Percentiles rank a stretch among this genome's conserved stretches.
phyloP scores from a whole-genome alignment of 352 stramenopile species.

The Globisporangium cederbergense region DNA sequence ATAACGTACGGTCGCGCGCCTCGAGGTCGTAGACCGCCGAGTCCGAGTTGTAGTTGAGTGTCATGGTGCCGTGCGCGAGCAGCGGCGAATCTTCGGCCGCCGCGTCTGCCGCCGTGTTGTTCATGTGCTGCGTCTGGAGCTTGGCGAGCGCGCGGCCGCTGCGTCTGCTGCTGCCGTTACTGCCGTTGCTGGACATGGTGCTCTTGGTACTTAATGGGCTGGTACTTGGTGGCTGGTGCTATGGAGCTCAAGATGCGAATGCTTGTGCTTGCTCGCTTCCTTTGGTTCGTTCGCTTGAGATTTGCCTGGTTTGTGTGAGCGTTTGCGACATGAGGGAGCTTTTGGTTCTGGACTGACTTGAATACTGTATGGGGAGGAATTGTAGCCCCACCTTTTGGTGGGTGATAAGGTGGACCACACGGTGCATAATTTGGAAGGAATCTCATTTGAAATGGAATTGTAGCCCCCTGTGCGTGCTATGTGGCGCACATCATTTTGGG shows the following conservation, averaged over 20 bases:
- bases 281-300: neutral
- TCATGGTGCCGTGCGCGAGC: slow-evolving; percentile 37
- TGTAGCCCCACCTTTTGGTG: neutral
- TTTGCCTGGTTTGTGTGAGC: neutral
- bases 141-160: slow-evolving; percentile 13
- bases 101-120: slow-evolving; percentile 8
- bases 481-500: neutral
- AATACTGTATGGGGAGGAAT: neutral
- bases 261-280: neutral
- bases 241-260: neutral
- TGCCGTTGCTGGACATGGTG: slow-evolving; percentile 8
- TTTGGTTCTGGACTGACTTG: neutral
- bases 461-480: too few species aligned
- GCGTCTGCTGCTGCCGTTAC: slow-evolving; percentile 3
- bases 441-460: too few species aligned
- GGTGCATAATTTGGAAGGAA: neutral
- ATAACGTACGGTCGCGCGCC: slow-evolving; percentile 21
- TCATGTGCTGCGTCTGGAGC: slow-evolving; percentile 21
- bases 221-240: neutral
- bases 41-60: slow-evolving; percentile 87
- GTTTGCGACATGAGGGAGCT: slow-evolving; percentile 1
- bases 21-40: slow-evolving; percentile 71
- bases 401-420: neutral
- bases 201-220: neutral
- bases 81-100: slow-evolving; percentile 42